These are phyloP conservation scores for Pseudomonodictys pantanalensis DNA, from an alignment of 495 filamentous ascomycete genomes.

Conservation along the genomic window DNA sequence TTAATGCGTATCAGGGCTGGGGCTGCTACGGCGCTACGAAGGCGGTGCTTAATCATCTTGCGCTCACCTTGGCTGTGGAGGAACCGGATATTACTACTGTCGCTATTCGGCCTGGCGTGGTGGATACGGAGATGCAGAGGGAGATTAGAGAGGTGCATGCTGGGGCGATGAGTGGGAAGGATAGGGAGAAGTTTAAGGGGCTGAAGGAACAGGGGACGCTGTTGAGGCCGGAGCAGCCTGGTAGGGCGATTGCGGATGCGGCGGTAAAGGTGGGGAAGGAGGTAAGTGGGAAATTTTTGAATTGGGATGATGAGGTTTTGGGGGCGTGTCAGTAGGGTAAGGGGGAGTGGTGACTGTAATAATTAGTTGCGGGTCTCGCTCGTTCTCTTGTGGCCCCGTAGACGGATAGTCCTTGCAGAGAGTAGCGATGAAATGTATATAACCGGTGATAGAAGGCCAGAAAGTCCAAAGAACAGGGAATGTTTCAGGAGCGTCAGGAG, in stretches of 20 bases:
- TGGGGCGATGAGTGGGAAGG: conserved; percentile 60
- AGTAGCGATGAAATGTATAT: too few species aligned
- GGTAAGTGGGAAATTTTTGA: conserved; percentile 61
- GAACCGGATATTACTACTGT: conserved; percentile 74
- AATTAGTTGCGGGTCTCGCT: too few species aligned
- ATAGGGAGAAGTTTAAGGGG: conserved; percentile 65
- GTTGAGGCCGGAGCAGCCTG: conserved; percentile 79
- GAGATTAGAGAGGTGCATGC: conserved; percentile 71
- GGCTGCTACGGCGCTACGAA: conserved; percentile 79
- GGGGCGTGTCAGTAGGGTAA: conserved; percentile 15
- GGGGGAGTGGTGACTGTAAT: background rate
- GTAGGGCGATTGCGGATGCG: conserved; percentile 78
- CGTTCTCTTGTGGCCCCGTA: too few species aligned
- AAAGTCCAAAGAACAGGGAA: too few species aligned
- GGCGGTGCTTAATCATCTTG: conserved; percentile 83
- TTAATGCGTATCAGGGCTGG: conserved; percentile 68
- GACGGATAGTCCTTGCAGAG: too few species aligned
- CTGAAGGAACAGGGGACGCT: conserved; percentile 66
- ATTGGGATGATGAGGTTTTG: conserved; percentile 24
- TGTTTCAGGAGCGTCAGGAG: too few species aligned
- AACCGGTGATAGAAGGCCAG: too few species aligned
- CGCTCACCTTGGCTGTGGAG: conserved; percentile 68
- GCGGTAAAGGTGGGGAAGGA: conserved; percentile 59
- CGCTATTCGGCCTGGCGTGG: conserved; percentile 74
- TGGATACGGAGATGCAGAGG: conserved; percentile 92